Conservation (phyloP, 352 stramenopile genomes). For the Phytophthora pseudosyringae region DNA sequence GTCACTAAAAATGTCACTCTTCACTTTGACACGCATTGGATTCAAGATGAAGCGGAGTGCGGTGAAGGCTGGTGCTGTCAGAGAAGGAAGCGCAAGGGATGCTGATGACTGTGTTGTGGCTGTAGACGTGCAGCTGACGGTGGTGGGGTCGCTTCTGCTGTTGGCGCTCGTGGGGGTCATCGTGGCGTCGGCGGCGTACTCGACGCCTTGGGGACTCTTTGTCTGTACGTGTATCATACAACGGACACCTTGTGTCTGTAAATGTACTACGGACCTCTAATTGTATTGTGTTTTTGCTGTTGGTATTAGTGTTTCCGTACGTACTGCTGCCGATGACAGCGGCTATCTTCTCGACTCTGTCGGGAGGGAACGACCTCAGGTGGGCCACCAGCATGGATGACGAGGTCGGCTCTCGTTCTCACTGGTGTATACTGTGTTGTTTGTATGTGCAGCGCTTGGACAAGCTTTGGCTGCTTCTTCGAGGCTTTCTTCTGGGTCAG, state of each 20-base stretch:
- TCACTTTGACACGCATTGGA: slow-evolving; percentile 10
- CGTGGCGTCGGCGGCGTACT: slow-evolving; percentile 62
- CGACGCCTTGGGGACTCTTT: slow-evolving; percentile 72
- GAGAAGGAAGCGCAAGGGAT: neutral
- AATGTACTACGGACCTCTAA: neutral
- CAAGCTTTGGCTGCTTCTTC: slow-evolving; percentile 77
- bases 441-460: slow-evolving; percentile 41
- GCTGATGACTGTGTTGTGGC: slow-evolving; percentile 12
- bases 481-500: slow-evolving; percentile 76
- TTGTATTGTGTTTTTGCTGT: slow-evolving; percentile 1
- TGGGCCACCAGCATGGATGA: slow-evolving; percentile 12
- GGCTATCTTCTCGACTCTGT: slow-evolving; percentile 56
- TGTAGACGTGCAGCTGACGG: slow-evolving; percentile 44
- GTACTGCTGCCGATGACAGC: slow-evolving; percentile 69
- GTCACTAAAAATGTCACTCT: slow-evolving; percentile 12
- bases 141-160: slow-evolving; percentile 59
- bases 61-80: neutral
- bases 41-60: slow-evolving; percentile 29
- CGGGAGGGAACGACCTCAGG: slow-evolving; percentile 61
- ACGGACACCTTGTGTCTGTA: neutral
- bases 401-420: neutral
- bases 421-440: neutral
- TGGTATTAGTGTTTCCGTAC: slow-evolving; percentile 61
- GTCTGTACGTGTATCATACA: slow-evolving; percentile 43
- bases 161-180: slow-evolving; percentile 64